A percentile compares a stretch with the other conserved stretches of the same genome.
phyloP scores from a whole-genome alignment of 208 protist species.

The Trypanosoma theileri region DNA sequence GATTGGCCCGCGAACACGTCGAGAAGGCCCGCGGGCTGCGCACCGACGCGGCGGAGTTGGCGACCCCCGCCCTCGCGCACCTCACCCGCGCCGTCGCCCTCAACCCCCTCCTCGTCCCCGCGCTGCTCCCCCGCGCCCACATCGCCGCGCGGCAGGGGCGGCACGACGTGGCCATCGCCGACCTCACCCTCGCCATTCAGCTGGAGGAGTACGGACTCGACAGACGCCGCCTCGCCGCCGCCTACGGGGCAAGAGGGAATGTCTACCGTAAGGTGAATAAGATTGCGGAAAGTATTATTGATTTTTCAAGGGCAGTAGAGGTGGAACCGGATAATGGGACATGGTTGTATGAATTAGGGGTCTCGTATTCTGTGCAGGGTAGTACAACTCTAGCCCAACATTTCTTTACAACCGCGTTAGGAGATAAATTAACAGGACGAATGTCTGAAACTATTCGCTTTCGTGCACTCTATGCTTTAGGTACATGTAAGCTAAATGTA shows the following conservation, averaged over 20 bases:
- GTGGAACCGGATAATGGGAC: slow-evolving; percentile 83
- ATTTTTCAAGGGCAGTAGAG: slow-evolving; percentile 64
- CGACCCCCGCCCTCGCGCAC: slow-evolving; percentile 36
- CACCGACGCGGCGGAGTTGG: slow-evolving; percentile 37
- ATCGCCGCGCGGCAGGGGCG: slow-evolving; percentile 35
- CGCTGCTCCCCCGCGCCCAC: slow-evolving; percentile 53
- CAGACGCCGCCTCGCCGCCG: slow-evolving; percentile 42
- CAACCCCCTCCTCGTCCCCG: slow-evolving; percentile 51
- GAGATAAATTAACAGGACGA: slow-evolving; percentile 45
- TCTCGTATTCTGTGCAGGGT: slow-evolving; percentile 46
- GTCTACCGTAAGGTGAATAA: slow-evolving; percentile 51
- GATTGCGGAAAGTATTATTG: slow-evolving; percentile 54
- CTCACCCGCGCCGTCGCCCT: slow-evolving; percentile 44
- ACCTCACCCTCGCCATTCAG: slow-evolving; percentile 75
- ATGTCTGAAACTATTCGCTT: slow-evolving; percentile 35
- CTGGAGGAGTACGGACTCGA: slow-evolving; percentile 57
- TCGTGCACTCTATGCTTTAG: slow-evolving; percentile 29
- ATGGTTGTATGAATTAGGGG: slow-evolving; percentile 79
- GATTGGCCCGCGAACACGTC: slow-evolving; percentile 37
- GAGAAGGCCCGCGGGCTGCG: slow-evolving; percentile 50
- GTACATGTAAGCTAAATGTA: slow-evolving; percentile 29
- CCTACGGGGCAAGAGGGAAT: slow-evolving; percentile 63
- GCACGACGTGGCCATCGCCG: slow-evolving; percentile 43
- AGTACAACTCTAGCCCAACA: slow-evolving; percentile 43
- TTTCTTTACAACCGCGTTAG: slow-evolving; percentile 42